These are phyloP conservation scores for Aspergillus asperescens DNA, from an alignment of 495 filamentous ascomycete species.

Conservation along the genomic window DNA sequence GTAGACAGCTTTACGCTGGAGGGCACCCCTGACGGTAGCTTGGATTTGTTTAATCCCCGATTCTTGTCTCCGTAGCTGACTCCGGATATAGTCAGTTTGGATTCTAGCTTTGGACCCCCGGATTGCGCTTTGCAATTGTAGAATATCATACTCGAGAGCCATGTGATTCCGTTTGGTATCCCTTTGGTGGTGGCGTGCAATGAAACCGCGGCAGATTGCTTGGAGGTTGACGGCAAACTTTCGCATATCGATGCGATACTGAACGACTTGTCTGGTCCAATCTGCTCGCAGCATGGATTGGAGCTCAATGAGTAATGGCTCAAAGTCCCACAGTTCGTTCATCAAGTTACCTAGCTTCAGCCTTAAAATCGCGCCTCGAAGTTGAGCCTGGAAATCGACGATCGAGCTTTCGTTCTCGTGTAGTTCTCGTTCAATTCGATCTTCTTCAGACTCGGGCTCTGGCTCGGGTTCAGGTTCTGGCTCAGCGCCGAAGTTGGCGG, in stretches of 20 bases:
- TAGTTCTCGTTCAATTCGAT: constrained; percentile 79
- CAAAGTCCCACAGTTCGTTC: constrained; percentile 86
- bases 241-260: constrained; percentile 74
- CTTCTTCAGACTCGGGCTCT: constrained; percentile 84
- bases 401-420: constrained; percentile 66
- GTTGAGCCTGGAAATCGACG: constrained; percentile 77
- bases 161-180: constrained; percentile 62
- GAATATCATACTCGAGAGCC: constrained; percentile 63
- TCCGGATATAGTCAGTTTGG: constrained; percentile 59
- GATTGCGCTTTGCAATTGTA: constrained; percentile 78
- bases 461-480: constrained; percentile 56
- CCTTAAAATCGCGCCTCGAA: constrained; percentile 74
- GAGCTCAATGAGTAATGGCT: constrained; percentile 69
- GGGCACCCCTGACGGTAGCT: constrained; percentile 55
- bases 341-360: constrained; percentile 75
- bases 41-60: constrained; percentile 56
- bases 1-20: constrained; percentile 45
- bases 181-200: constrained; percentile 60
- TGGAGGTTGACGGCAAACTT: constrained; percentile 71
- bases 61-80: constrained; percentile 52
- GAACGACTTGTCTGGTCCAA: constrained; percentile 68
- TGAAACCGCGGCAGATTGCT: constrained; percentile 71
- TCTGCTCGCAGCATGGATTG: constrained; percentile 80
- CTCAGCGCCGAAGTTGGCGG: constrained; percentile 89
- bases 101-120: constrained; percentile 70